Evolutionary conservation across 768 basidiomycete genomes (phyloP).

Genomic region (Kondoa subrosea): DNA sequence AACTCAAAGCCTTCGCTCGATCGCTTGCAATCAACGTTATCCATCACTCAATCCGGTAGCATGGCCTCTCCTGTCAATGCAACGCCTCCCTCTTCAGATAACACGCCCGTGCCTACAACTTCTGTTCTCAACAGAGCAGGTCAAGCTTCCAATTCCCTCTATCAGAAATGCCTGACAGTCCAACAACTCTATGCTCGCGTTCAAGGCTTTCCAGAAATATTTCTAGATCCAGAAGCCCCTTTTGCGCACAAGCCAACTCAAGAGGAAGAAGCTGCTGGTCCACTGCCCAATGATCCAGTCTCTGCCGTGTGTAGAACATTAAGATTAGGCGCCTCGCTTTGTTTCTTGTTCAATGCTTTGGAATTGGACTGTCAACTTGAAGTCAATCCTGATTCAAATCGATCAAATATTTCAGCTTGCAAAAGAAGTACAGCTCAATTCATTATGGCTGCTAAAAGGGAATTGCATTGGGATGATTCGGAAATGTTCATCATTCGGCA

Average conservation of each 20-base stretch:
- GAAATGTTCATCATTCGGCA: conserved; percentile 68
- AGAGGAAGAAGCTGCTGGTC: conserved; percentile 7
- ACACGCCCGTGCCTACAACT: not conserved
- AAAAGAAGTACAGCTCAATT: conserved; percentile 83
- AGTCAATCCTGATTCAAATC: conserved; percentile 51
- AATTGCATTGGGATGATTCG: conserved; percentile 32
- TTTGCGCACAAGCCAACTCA: conserved; percentile 2
- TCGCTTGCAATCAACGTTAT: not conserved
- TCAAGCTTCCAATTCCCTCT: conserved; percentile 21
- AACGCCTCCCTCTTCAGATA: not conserved
- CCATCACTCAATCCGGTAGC: not conserved
- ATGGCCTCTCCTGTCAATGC: not conserved
- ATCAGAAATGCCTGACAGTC: conserved; percentile 23
- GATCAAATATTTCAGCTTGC: conserved; percentile 56
- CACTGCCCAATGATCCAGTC: conserved; percentile 65
- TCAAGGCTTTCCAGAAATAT: conserved; percentile 24
- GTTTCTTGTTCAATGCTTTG: conserved; percentile 88
- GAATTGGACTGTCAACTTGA: conserved; percentile 35
- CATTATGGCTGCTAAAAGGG: conserved; percentile 62
- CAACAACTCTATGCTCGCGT: conserved; percentile 22
- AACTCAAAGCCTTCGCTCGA: not conserved
- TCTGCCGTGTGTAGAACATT: conserved; percentile 88
- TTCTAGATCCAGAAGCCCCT: conserved; percentile 16
- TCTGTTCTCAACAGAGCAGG: not conserved
- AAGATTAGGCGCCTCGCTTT: conserved; percentile 78